Base-by-base conservation (phyloP, 148 eudicot species). In the Chenopodium quinoa region DNA sequence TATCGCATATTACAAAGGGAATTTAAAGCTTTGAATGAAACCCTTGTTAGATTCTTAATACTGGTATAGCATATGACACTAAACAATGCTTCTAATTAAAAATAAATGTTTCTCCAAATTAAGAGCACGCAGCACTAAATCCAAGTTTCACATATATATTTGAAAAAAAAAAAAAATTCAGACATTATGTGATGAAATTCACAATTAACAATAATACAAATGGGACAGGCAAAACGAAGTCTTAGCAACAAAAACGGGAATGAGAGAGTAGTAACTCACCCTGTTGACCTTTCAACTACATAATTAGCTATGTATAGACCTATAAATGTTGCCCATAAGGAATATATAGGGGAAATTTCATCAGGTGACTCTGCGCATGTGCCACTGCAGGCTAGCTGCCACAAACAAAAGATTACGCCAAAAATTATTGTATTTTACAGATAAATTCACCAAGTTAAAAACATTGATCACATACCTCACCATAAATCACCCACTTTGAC, bases 321-420 rank as follows among this genome's bases (percentile, higher is more conserved):
- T 34, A 97, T 97, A 73, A 97, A 94, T 46, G 99, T 97, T 56
- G 99, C 99, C 99, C 99, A 97, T 34, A 97, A 83, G n/a, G 99
- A 97, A 86, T 94, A 97, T 86, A 97, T 92, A 32, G 99, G 99
- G 78, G 99, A 97, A 78, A 97, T 94, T 87, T 90, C 99, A 88
- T 90, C 89, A 25, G 99, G 89, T 40, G 99, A 90, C 85, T 88
- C 97, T 68, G 92, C 86, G 86, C 93, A 90, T 60, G 98, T 86
- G 81, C 99, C 97, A 67, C 87, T 92, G 89, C 99, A 86, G 83
- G 89, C 93, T 82, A 94, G 83, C 99, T 94, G 92, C 79, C 56
- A 79, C 77, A 79, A 72, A 47, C 25, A 79, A 78, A 85, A 76
- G 17, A 79, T 50, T 46, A 72, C 9, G 80, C 78, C 62, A 83